These are phyloP conservation scores for Inga oerstediana DNA, from an alignment of 306 rosid species.

Conservation along the genomic window DNA sequence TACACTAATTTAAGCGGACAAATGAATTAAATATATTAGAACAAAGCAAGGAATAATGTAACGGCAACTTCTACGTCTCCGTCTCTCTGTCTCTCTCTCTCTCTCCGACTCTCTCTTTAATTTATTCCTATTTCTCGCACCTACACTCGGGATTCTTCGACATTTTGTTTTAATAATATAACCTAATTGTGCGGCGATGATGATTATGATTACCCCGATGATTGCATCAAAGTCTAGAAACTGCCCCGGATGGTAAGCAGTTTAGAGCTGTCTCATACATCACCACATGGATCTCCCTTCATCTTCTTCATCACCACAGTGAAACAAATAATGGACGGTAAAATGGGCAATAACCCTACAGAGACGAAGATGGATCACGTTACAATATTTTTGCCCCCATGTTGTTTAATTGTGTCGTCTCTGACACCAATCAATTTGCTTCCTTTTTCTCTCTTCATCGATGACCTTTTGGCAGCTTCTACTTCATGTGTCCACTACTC, in stretches of 20 bases:
- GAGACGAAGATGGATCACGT: conserved; percentile 34
- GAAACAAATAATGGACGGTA: background rate
- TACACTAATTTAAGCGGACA: background rate
- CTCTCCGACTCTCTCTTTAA: conserved; percentile 34
- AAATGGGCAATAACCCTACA: conserved; percentile 29
- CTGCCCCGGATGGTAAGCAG: conserved; percentile 13
- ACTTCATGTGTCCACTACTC: background rate
- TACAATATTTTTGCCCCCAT: conserved; percentile 5
- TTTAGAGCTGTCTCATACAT: too few relatives aligned
- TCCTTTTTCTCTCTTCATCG: background rate
- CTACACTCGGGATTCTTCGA: conserved; percentile 47
- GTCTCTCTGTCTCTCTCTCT: conserved; percentile 4
- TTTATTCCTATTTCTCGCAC: conserved; percentile 35
- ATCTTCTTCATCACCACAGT: background rate
- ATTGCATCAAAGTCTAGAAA: conserved; percentile 39
- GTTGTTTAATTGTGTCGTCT: background rate
- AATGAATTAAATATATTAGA: conserved; percentile 27
- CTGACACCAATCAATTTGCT: background rate
- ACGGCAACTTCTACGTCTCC: conserved; percentile 18
- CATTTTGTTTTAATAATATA: background rate
- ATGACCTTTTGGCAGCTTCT: background rate
- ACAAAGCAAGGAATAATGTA: conserved; percentile 40
- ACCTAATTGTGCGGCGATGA: conserved; percentile 35
- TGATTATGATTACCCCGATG: conserved; percentile 50
- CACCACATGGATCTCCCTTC: background rate